Evolutionary conservation across 305 asterid genomes (phyloP).

Genomic region (Petunia hybrid): DNA sequence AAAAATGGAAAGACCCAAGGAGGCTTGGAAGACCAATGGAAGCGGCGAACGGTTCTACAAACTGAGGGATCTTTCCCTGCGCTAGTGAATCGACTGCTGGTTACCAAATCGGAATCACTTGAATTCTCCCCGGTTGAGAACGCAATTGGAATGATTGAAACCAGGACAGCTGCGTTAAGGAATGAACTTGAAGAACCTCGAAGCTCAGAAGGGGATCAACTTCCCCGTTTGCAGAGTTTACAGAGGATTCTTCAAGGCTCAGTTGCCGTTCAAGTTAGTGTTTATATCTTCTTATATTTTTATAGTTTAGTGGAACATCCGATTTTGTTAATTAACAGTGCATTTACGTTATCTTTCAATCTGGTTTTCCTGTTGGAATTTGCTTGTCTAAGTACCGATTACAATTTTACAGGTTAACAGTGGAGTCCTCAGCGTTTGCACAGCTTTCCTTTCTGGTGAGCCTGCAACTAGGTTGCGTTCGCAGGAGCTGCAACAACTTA

Average conservation of each 20-base stretch:
- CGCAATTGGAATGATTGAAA: conserved; percentile 99
- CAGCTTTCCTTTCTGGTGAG: conserved; percentile 99
- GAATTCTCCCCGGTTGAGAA: conserved; percentile 99
- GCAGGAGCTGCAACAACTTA: conserved; percentile 94
- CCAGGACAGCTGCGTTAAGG: conserved; percentile 94
- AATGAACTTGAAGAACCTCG: conserved; percentile 99
- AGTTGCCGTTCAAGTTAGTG: conserved; percentile 96
- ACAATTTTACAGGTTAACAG: conserved; percentile 80
- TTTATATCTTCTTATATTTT: not conserved
- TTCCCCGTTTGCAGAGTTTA: conserved; percentile 96
- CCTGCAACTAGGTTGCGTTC: conserved; percentile 99
- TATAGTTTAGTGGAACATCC: not conserved
- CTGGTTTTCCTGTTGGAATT: not conserved
- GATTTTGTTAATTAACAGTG: not conserved
- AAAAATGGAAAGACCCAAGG: conserved; percentile 99
- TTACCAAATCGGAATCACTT: conserved; percentile 83
- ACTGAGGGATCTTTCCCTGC: conserved; percentile 99
- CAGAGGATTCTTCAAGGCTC: conserved; percentile 99
- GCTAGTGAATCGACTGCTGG: conserved; percentile 84
- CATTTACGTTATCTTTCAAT: not conserved
- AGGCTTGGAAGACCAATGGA: conserved; percentile 99
- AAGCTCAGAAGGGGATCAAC: conserved; percentile 99
- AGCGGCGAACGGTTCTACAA: conserved; percentile 91
- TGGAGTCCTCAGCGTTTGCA: conserved; percentile 96
- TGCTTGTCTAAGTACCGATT: not conserved